Conservation (phyloP, 352 stramenopile species). For the Phytopythium litorale region DNA sequence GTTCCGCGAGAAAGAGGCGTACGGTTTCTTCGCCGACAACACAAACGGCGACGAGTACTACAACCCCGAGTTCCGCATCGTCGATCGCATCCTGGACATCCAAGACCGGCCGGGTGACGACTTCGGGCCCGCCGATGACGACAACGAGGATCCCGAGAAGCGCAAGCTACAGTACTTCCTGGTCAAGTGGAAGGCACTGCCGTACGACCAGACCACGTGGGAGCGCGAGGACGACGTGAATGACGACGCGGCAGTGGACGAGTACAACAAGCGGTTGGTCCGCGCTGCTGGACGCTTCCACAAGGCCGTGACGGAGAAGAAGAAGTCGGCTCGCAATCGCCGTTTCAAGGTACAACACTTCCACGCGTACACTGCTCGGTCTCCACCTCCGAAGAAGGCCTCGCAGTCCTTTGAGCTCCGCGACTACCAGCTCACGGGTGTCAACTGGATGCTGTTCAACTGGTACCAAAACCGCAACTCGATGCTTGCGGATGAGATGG, state of each 20-base stretch:
- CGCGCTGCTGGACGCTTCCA: constrained; percentile 49
- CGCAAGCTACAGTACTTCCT: constrained; percentile 91
- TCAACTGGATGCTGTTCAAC: constrained; percentile 99
- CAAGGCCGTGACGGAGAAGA: constrained; percentile 36
- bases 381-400: constrained; percentile 53
- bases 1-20: constrained; percentile 74
- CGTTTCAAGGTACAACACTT: constrained; percentile 55
- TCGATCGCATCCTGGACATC: constrained; percentile 89
- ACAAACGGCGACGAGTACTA: constrained; percentile 88
- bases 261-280: constrained; percentile 75
- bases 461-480: constrained; percentile 97
- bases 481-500: constrained; percentile 99
- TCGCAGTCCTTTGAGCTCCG: constrained; percentile 83
- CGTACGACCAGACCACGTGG: constrained; percentile 98
- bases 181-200: constrained; percentile 98
- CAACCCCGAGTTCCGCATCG: constrained; percentile 85
- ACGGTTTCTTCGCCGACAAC: constrained; percentile 38
- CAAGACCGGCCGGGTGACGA: constrained; percentile 70
- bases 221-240: constrained; percentile 96
- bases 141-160: constrained; percentile 12
- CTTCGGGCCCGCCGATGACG: constrained; percentile 49
- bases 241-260: constrained; percentile 71
- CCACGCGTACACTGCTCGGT: constrained; percentile 58
- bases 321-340: constrained; percentile 11
- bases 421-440: constrained; percentile 98